Evolutionary conservation across 202 grass and related monocot species (phyloP).

Genomic region (Setaria viridis): DNA sequence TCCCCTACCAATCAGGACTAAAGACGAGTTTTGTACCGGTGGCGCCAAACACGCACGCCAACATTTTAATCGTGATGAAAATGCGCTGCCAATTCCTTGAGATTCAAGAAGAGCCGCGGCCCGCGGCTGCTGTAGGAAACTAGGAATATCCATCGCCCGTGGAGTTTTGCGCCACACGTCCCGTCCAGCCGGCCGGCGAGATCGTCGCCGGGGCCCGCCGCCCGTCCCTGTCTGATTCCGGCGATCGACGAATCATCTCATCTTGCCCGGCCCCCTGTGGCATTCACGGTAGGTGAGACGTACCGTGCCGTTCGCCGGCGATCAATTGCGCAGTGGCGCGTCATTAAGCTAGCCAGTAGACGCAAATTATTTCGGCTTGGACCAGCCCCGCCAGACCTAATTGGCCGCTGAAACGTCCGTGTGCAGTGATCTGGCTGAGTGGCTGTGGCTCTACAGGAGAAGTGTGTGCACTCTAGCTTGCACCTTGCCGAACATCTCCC

Average conservation of each 20-base stretch:
- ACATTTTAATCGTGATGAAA: conserved; percentile 3
- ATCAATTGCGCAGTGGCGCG: not conserved
- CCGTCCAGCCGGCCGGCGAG: not conserved
- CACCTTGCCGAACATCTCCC: not conserved
- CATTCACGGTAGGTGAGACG: conserved; percentile 45
- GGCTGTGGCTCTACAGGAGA: not conserved
- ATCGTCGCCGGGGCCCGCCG: not conserved
- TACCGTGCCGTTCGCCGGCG: conserved; percentile 17
- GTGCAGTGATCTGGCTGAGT: not conserved
- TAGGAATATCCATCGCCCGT: not conserved
- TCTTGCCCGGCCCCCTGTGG: not conserved
- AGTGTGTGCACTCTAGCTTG: not conserved
- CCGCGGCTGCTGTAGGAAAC: not conserved
- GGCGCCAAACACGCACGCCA: not conserved
- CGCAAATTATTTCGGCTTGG: conserved; percentile 9
- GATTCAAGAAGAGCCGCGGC: not conserved
- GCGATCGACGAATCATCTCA: not conserved
- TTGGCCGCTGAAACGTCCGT: not conserved
- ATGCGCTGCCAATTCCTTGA: not conserved
- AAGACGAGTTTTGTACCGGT: no score
- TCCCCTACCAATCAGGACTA: no score
- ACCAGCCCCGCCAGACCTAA: not conserved
- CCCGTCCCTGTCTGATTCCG: conserved; percentile 6
- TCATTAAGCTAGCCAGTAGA: not conserved
- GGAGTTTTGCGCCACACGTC: conserved; percentile 29